Conservation (phyloP, 176 grass and related monocot species). For the Oryza brachyantha region DNA sequence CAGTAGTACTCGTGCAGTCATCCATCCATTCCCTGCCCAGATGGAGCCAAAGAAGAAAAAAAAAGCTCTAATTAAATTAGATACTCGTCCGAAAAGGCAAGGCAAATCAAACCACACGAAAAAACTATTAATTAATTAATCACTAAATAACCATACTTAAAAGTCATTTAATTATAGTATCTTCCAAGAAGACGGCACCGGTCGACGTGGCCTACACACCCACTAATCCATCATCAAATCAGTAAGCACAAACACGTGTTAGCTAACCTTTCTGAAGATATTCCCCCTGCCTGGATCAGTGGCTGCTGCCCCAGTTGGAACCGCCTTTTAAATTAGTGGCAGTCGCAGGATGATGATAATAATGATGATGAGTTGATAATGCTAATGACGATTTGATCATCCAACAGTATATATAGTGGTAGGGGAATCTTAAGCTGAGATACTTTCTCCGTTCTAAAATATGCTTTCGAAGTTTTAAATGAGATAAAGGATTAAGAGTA, state of each 20-base stretch:
- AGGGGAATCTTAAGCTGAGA: neutral
- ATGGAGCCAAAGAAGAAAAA: neutral
- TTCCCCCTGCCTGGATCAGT: neutral
- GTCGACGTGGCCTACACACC: neutral
- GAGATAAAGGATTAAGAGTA: no score
- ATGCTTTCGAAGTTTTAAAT: no score
- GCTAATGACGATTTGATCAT: neutral
- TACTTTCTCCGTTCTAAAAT: no score
- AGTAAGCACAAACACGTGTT: neutral
- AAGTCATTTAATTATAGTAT: neutral
- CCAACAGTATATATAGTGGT: neutral
- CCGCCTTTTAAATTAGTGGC: neutral
- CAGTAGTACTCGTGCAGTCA: no score
- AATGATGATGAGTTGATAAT: neutral
- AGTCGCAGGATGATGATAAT: neutral
- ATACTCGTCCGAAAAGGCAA: neutral
- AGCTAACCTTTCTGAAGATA: neutral
- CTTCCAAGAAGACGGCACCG: neutral
- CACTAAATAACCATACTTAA: neutral
- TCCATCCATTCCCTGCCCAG: no score
- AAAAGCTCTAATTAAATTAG: neutral
- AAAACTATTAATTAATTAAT: neutral
- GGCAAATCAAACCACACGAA: neutral
- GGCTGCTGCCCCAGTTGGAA: slow-evolving; percentile 18
- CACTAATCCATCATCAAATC: neutral